A percentile compares a stretch with the other conserved stretches of the same genome.
Evolutionary conservation across 495 filamentous ascomycete genomes (phyloP).

Genomic region (Lasiosphaeris hirsuta): DNA sequence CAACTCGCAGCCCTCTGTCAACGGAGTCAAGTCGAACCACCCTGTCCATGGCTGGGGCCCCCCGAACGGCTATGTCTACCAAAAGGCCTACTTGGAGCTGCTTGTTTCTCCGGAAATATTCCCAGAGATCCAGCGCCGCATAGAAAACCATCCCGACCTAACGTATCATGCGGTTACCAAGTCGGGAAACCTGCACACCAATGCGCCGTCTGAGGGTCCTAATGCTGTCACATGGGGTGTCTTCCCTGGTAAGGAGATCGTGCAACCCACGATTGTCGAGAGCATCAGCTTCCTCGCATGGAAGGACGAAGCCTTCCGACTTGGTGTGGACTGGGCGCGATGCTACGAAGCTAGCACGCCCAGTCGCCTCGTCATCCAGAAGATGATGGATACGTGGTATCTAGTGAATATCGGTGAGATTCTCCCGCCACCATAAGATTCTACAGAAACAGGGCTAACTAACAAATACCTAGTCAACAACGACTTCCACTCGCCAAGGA

Average conservation of each 20-base stretch:
- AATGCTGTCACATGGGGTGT: conserved; percentile 99
- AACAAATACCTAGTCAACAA: conserved; percentile 72
- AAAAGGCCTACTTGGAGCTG: conserved; percentile 96
- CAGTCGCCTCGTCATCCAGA: conserved; percentile 77
- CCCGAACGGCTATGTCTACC: conserved; percentile 92
- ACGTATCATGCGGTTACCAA: conserved; percentile 92
- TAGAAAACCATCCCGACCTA: conserved; percentile 73
- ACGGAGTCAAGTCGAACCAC: conserved; percentile 87
- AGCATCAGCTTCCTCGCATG: conserved; percentile 96
- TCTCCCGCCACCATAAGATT: too few relatives aligned
- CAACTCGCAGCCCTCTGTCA: conserved; percentile 95
- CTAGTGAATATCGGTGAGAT: conserved; percentile 88
- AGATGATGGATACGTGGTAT: conserved; percentile 86
- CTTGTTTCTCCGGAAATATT: conserved; percentile 77
- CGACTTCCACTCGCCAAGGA: conserved; percentile 77
- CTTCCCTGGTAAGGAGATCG: conserved; percentile 97
- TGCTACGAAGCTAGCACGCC: conserved; percentile 76
- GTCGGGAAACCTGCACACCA: conserved; percentile 76
- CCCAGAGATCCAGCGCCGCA: conserved; percentile 72
- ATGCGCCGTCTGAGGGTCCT: conserved; percentile 76
- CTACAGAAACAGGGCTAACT: neutral
- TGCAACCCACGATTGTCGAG: conserved; percentile 99
- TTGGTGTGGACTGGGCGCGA: conserved; percentile 91
- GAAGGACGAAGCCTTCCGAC: conserved; percentile 95
- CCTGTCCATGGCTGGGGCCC: conserved; percentile 92